phyloP scores from a whole-genome alignment of 1,284 basidiomycete species.

The Stygiomarasmius scandens region DNA sequence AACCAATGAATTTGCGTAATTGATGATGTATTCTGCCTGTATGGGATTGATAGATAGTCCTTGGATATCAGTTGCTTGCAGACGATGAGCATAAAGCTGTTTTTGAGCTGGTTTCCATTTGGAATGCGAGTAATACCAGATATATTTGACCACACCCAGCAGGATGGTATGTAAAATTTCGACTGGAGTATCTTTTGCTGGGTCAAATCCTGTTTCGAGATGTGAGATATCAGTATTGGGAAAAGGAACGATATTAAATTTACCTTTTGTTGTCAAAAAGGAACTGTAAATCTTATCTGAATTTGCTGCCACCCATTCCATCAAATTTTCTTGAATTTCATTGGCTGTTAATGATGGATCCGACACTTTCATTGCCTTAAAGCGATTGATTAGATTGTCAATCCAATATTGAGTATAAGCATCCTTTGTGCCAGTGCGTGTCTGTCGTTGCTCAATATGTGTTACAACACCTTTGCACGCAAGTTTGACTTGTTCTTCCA shows the following conservation, averaged over 20 bases:
- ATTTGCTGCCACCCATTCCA: conserved; percentile 20
- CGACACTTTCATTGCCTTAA: not conserved
- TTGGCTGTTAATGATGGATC: conserved; percentile 16
- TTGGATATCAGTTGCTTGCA: conserved; percentile 17
- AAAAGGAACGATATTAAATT: conserved; percentile 15
- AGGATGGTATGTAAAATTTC: conserved; percentile 40
- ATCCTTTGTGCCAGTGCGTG: conserved; percentile 31
- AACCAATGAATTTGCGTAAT: conserved; percentile 26
- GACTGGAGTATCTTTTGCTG: conserved; percentile 34
- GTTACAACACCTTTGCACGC: conserved; percentile 19
- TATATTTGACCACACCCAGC: conserved; percentile 38
- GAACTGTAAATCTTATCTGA: conserved; percentile 19
- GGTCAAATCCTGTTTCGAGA: conserved; percentile 29
- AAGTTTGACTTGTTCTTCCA: not conserved
- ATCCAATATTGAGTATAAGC: conserved; percentile 33
- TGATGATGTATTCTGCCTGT: conserved; percentile 25
- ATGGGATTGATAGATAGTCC: conserved; percentile 24
- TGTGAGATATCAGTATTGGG: conserved; percentile 14
- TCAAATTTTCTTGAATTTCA: conserved; percentile 16
- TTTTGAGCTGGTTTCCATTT: not conserved
- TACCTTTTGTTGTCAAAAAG: conserved; percentile 15
- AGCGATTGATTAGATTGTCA: conserved; percentile 23
- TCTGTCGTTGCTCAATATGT: conserved; percentile 24
- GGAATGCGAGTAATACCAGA: conserved; percentile 25
- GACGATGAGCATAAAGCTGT: not conserved